phyloP scores from a whole-genome alignment of 805 yeast genomes.

The Ogataea wickerhamii region DNA sequence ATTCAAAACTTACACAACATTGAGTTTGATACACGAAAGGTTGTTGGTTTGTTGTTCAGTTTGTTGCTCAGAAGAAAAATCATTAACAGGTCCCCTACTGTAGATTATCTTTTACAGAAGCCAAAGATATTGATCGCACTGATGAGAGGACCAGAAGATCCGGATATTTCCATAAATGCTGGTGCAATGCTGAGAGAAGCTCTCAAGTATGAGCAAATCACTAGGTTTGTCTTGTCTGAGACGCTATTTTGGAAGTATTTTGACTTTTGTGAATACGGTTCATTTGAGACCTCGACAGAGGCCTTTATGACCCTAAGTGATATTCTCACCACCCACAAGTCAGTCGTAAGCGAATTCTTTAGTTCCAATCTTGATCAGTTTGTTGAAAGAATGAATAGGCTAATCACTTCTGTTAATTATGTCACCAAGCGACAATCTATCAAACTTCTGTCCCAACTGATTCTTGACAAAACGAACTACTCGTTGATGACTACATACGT shows the following conservation, averaged over 20 bases:
- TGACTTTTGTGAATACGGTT: conserved; percentile 66
- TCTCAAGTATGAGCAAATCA: conserved; percentile 69
- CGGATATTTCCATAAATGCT: conserved; percentile 67
- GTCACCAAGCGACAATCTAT: conserved; percentile 91
- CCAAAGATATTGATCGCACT: conserved; percentile 63
- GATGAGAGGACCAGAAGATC: conserved; percentile 67
- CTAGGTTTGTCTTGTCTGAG: conserved; percentile 55
- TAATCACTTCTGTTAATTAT: conserved; percentile 76
- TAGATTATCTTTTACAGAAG: conserved; percentile 68
- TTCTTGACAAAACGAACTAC: conserved; percentile 68
- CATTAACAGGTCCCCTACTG: conserved; percentile 78
- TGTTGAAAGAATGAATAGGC: conserved; percentile 57
- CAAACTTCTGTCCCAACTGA: conserved; percentile 66
- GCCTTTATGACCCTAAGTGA: conserved; percentile 76
- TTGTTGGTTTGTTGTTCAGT: conserved; percentile 67
- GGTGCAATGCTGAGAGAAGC: conserved; percentile 85
- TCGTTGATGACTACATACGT: conserved; percentile 72
- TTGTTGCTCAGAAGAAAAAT: conserved; percentile 75
- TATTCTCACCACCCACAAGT: conserved; percentile 65
- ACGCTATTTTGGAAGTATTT: conserved; percentile 79
- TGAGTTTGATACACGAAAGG: conserved; percentile 89
- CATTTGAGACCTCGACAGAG: conserved; percentile 89
- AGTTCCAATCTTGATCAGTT: conserved; percentile 53
- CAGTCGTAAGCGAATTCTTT: conserved; percentile 68
- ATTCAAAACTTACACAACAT: conserved; percentile 57